Evolutionary conservation across 768 basidiomycete species (phyloP).

Genomic region (Boletus fagicola): DNA sequence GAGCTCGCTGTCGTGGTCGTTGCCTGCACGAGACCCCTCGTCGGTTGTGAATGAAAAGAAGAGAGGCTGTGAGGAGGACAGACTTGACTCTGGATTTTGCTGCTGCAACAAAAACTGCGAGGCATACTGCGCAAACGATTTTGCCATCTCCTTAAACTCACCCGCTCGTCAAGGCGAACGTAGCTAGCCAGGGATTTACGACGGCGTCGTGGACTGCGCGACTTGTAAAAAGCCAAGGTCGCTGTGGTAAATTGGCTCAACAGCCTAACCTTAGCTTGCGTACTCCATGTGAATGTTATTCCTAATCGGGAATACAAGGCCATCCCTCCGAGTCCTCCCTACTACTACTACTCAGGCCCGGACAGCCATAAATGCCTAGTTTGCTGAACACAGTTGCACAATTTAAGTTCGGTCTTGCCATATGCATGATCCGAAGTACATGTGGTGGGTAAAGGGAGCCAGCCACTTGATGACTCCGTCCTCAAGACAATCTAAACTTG

Average conservation of each 20-base stretch:
- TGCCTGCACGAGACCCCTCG: conserved; percentile 54
- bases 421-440: not conserved
- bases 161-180: conserved; percentile 20
- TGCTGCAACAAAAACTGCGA: conserved; percentile 76
- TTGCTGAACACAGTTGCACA: not conserved
- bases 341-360: not conserved
- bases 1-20: conserved; percentile 48
- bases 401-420: not conserved
- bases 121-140: conserved; percentile 79
- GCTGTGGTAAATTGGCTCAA: conserved; percentile 20
- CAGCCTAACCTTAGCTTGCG: conserved; percentile 24
- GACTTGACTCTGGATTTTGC: conserved; percentile 48
- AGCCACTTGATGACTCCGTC: not conserved
- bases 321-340: not conserved
- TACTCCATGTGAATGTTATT: conserved; percentile 21
- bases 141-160: conserved; percentile 42
- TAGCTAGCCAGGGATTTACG: conserved; percentile 4
- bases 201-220: conserved; percentile 12
- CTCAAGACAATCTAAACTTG: not conserved
- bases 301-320: conserved; percentile 9
- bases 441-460: not conserved
- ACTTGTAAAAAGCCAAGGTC: conserved; percentile 12
- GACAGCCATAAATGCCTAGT: not conserved
- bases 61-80: conserved; percentile 69
- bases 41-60: conserved; percentile 89